These are phyloP conservation scores for Pezicula rhizophila DNA, from an alignment of 2,329 filamentous ascomycete genomes.

Conservation along the genomic window DNA sequence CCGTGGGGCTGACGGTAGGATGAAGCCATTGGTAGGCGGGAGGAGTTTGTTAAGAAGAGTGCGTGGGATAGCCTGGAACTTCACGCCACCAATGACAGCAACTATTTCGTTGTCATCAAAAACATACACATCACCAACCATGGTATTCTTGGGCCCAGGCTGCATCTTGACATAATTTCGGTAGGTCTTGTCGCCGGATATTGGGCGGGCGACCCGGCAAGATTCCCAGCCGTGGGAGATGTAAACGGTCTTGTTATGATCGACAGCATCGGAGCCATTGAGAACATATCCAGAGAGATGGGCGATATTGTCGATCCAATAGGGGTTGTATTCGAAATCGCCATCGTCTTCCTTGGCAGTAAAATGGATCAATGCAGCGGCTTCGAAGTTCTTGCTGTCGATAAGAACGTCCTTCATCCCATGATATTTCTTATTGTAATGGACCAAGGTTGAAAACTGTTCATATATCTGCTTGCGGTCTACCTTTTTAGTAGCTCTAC, in stretches of 20 bases:
- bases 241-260: slow-evolving; percentile 48
- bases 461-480: slow-evolving; percentile 8
- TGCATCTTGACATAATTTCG: slow-evolving; percentile 54
- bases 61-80: slow-evolving; percentile 38
- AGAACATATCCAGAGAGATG: slow-evolving; percentile 57
- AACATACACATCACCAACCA: slow-evolving; percentile 48
- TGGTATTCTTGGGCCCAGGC: slow-evolving; percentile 40
- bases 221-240: slow-evolving; percentile 56
- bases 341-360: slow-evolving; percentile 42
- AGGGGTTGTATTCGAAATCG: slow-evolving; percentile 48
- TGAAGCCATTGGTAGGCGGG: slow-evolving; percentile 39
- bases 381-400: slow-evolving; percentile 19
- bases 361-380: slow-evolving; percentile 38
- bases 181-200: slow-evolving; percentile 41
- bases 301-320: slow-evolving; percentile 53
- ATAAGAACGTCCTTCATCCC: too few species aligned
- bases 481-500: slow-evolving; percentile 52
- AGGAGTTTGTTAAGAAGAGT: slow-evolving; percentile 46
- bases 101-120: slow-evolving; percentile 35
- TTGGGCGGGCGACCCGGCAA: slow-evolving; percentile 43
- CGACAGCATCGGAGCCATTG: slow-evolving; percentile 51
- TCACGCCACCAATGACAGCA: slow-evolving; percentile 20
- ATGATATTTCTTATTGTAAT: too few species aligned
- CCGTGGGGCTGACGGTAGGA: slow-evolving; percentile 25
- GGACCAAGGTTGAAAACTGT: too few species aligned